phyloP scores from a whole-genome alignment of 257 asterid species.

The Mentha longifolia region DNA sequence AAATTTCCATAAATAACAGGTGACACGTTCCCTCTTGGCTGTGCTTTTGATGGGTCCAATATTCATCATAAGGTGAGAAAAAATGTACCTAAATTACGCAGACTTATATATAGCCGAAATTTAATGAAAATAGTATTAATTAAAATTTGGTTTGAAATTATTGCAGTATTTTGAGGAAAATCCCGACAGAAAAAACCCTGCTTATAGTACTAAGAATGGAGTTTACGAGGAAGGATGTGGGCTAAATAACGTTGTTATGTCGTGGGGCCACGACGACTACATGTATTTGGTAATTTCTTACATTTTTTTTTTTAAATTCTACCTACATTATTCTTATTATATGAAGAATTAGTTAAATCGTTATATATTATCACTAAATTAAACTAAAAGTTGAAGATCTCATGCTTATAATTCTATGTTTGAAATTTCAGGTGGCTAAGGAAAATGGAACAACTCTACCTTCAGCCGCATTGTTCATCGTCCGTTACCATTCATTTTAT shows the following conservation, averaged over 20 bases:
- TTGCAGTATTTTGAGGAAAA: slow-evolving; percentile 53
- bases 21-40: slow-evolving; percentile 59
- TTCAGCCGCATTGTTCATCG: slow-evolving; percentile 58
- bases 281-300: slow-evolving; percentile 51
- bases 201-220: slow-evolving; percentile 47
- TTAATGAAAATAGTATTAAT: not conserved
- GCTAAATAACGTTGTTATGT: slow-evolving; percentile 50
- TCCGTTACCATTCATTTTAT: slow-evolving; percentile 66
- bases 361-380: not conserved
- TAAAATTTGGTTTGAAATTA: not conserved
- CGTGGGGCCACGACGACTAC: slow-evolving; percentile 63
- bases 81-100: too few species aligned
- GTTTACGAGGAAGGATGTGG: slow-evolving; percentile 54
- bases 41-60: slow-evolving; percentile 53
- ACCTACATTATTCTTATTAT: not conserved
- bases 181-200: slow-evolving; percentile 41
- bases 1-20: slow-evolving; percentile 26
- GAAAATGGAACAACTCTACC: slow-evolving; percentile 59
- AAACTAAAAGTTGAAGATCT: not conserved
- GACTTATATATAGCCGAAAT: too few species aligned
- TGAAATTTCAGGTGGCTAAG: slow-evolving; percentile 47
- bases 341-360: too few species aligned
- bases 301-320: not conserved
- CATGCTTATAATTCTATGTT: not conserved
- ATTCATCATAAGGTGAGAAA: slow-evolving; percentile 50